Evolutionary conservation across 2,329 filamentous ascomycete species (phyloP), one percentile per base, ranked within the genome.

Genomic region (Xylaria digitata): DNA sequence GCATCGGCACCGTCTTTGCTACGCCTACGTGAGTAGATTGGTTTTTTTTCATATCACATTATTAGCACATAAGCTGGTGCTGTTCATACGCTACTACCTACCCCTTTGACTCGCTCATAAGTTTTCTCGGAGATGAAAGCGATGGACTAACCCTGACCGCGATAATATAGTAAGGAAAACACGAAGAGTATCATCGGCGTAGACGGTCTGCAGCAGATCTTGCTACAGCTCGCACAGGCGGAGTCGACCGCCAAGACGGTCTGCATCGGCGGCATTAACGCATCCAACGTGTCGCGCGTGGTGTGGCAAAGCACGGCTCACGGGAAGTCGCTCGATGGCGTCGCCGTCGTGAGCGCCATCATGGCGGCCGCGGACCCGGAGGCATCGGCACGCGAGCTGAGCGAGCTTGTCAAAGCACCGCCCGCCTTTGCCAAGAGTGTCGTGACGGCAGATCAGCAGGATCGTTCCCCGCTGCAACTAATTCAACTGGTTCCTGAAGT

Each of bases 341-440:
- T 97, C 49, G 95, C 95, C 0, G 86, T 98, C 49, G 94, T 97
- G 53, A 96, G 93, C 78, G 95, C 94, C 70, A 92, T 98, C 75
- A 86, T 98, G 75, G 89, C 89, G 0, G 89, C 93, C 0, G 66
- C 82, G 0, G 86, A 94, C 64, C 91, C 94, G 0, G 85, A 86
- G 71, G 80, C 81, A 9, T 90, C 90, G 0, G 86, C 94, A 0
- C 76, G 81, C 2, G 77, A 86, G 17, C 85, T 98, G 13, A 78
- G 82, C 13, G 75, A 82, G 1, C 83, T 90, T 13, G 84, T 94
- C 65, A 81, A 79, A 61, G 73, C 79, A 9, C 79, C 80, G 6
- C 74, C 77, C 3, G 63, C 73, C 0, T 80, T 81, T 57, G 68
- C 71, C 2, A 61, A 32, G 45, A 40, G 63, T 13, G 42, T 60